Evolutionary conservation across 2,329 filamentous ascomycete species (phyloP), one percentile per base, ranked within the genome.

Genomic region (Elsinoe ampelina): DNA sequence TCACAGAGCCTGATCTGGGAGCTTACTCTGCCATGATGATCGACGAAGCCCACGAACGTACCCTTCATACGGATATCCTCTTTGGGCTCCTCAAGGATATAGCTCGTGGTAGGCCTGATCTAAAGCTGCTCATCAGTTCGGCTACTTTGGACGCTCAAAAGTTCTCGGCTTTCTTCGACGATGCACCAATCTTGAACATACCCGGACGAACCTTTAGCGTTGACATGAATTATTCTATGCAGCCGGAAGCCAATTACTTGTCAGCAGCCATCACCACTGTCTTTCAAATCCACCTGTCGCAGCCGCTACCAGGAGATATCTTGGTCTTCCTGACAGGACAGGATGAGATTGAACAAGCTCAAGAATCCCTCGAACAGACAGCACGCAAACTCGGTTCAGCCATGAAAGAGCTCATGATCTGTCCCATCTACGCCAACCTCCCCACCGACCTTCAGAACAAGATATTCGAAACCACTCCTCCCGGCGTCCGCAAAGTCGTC

Each of bases 31-130:
- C 85, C 11, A 73, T 98, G 61, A 96, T 98, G 85, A 92, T 98
- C 57, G 93, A 98, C 68, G 93, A 98, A 70, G 93, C 93, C 0
- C 93, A 98, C 80, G 93, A 98, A 69, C 80, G 93, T 63, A 95
- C 89, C 0, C 80, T 97, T 0, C 84, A 89, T 55, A 95, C 92
- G 0, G 93, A 98, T 70, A 91, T 98, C 57, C 72, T 96, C 6
- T 80, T 95, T 58, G 89, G 88, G 10, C 72, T 98, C 34, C 79
- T 95, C 58, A 96, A 96, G 66, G 92, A 97, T 72, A 80, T 97
- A 60, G 85, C 88, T 0, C 80, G 87, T 59, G 87, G 87, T 54
- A 77, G 93, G 41, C 88, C 86, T 2, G 92, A 97, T 60, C 73
- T 98, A 54, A 95, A 92, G 69, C 74, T 98, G 0, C 77, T 98